Evolutionary conservation across 306 rosid species (phyloP).

Genomic region (Gillenia trifoliata): DNA sequence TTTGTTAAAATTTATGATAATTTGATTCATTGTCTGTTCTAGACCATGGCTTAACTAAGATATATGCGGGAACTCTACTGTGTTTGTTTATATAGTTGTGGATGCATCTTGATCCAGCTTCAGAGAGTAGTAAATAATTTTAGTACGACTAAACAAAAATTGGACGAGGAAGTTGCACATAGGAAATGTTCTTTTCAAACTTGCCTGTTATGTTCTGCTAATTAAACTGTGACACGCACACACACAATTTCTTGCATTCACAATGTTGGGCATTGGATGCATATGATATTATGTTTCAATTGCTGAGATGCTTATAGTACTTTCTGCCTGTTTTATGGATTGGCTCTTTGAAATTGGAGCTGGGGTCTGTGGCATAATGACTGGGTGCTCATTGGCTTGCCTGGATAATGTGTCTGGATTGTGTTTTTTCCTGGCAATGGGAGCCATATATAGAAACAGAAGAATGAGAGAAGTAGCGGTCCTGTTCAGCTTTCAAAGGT

Average conservation of each 20-base stretch:
- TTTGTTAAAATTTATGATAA: background rate
- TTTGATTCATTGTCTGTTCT: background rate
- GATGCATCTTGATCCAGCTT: background rate
- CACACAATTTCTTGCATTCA: background rate
- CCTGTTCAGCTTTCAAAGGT: slow-evolving; percentile 99
- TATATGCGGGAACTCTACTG: background rate
- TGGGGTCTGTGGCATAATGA: slow-evolving; percentile 83
- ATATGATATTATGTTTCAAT: background rate
- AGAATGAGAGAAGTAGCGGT: slow-evolving; percentile 56
- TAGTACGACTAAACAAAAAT: background rate
- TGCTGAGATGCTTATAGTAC: slow-evolving; percentile 58
- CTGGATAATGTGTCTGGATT: slow-evolving; percentile 70
- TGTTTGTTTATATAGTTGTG: background rate
- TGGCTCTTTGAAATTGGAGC: slow-evolving; percentile 98
- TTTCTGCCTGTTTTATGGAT: slow-evolving; percentile 64
- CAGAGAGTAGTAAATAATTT: background rate
- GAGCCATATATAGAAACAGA: slow-evolving; percentile 90
- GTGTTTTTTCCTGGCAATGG: slow-evolving; percentile 74
- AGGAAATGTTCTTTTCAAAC: background rate
- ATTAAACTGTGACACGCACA: background rate
- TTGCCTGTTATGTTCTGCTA: background rate
- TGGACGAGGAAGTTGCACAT: background rate
- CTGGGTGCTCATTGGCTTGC: slow-evolving; percentile 62
- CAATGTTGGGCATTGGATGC: background rate
- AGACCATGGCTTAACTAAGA: background rate